These are phyloP conservation scores for Podila verticillata DNA, from an alignment of 192 early-diverging fungal genomes.

Conservation along the genomic window DNA sequence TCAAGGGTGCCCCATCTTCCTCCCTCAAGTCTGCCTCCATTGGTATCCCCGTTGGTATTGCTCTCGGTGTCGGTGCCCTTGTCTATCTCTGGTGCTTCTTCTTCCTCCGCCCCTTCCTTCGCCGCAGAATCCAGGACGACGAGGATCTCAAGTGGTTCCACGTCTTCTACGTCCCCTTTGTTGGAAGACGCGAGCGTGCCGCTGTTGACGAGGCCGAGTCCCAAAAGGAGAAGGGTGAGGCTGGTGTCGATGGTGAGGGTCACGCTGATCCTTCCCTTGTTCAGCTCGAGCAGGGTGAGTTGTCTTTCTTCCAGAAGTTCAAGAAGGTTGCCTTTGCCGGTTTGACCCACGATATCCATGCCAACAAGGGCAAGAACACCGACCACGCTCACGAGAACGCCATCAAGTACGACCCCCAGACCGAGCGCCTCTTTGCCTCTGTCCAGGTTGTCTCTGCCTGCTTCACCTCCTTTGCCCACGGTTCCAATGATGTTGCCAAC, in stretches of 20 bases:
- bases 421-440: slow-evolving; percentile 86
- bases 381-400: slow-evolving; percentile 68
- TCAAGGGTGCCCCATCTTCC: slow-evolving; percentile 70
- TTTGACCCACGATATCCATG: slow-evolving; percentile 16
- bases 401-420: slow-evolving; percentile 74
- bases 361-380: slow-evolving; percentile 39
- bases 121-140: slow-evolving; percentile 68
- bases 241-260: background rate
- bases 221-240: slow-evolving; percentile 1
- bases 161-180: slow-evolving; percentile 65
- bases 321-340: slow-evolving; percentile 2
- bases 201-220: background rate
- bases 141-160: slow-evolving; percentile 81
- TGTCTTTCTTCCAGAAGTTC: background rate
- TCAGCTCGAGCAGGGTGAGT: background rate
- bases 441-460: slow-evolving; percentile 84
- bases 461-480: slow-evolving; percentile 88
- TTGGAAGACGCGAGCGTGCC: slow-evolving; percentile 28
- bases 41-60: slow-evolving; percentile 67
- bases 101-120: slow-evolving; percentile 74
- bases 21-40: slow-evolving; percentile 41
- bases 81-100: slow-evolving; percentile 65
- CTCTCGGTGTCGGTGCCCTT: slow-evolving; percentile 62
- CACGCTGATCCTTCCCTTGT: slow-evolving; percentile 15
- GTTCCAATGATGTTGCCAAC: slow-evolving; percentile 90